These are phyloP conservation scores for Trichoderma sp. DNA, from an alignment of 2,329 filamentous ascomycete species.

Conservation along the genomic window DNA sequence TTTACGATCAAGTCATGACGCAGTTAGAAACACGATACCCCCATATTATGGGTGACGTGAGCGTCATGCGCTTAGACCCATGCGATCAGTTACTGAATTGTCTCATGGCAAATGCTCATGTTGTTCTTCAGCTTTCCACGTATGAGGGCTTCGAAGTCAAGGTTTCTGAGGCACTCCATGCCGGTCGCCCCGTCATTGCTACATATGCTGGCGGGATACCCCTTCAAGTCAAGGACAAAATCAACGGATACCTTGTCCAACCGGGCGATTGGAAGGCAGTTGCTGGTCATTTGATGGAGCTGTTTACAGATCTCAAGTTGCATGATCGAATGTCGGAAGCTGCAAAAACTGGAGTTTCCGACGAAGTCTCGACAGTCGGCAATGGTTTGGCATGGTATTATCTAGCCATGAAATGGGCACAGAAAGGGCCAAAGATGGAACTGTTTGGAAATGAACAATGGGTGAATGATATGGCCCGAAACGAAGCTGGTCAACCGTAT, in stretches of 20 bases:
- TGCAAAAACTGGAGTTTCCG: conserved; percentile 65
- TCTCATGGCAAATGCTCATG: conserved; percentile 66
- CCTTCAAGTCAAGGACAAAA: conserved; percentile 67
- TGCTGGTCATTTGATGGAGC: conserved; percentile 60
- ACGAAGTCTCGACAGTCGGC: conserved; percentile 78
- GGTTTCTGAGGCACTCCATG: conserved; percentile 78
- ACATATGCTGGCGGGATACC: conserved; percentile 76
- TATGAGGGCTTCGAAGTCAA: conserved; percentile 85
- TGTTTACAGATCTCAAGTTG: conserved; percentile 63
- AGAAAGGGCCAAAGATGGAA: background rate
- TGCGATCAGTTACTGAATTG: conserved; percentile 79
- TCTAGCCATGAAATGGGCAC: conserved; percentile 60
- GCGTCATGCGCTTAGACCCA: conserved; percentile 72
- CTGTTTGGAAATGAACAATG: conserved; percentile 13
- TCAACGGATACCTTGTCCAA: conserved; percentile 72
- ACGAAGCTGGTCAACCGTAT: conserved; percentile 58
- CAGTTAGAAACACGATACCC: conserved; percentile 62
- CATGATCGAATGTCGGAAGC: conserved; percentile 65
- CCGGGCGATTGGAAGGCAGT: conserved; percentile 68
- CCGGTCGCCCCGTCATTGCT: conserved; percentile 74
- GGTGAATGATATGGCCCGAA: conserved; percentile 30
- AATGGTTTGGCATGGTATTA: conserved; percentile 76
- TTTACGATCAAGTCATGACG: conserved; percentile 70
- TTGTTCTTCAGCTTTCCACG: conserved; percentile 75
- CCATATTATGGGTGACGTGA: conserved; percentile 61